phyloP scores from a whole-genome alignment of 2,329 filamentous ascomycete species.

The Apiospora sp. region DNA sequence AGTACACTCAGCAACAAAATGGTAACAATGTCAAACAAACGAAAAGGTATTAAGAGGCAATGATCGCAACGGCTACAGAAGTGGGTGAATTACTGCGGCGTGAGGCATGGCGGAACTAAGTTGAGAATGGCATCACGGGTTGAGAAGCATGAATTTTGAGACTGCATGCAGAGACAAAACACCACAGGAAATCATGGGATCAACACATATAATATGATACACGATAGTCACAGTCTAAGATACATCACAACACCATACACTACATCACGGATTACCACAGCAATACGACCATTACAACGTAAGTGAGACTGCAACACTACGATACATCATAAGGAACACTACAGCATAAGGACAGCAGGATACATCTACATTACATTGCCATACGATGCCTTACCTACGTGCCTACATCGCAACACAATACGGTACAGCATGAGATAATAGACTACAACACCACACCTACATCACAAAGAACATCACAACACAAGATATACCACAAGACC shows the following conservation, averaged over 20 bases:
- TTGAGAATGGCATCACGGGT: neutral
- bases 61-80: neutral
- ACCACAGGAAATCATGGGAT: neutral
- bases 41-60: neutral
- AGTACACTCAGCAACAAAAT: neutral
- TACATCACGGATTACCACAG: no score
- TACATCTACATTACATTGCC: no score
- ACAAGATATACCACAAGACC: no score
- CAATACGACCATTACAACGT: no score
- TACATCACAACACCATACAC: no score
- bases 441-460: neutral
- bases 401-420: no score
- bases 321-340: no score
- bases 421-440: neutral
- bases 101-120: neutral
- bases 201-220: neutral
- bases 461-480: neutral
- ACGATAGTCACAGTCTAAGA: no score
- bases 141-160: neutral
- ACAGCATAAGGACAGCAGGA: no score
- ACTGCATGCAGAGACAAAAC: neutral
- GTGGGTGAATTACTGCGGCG: neutral
- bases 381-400: no score
- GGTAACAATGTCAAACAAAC: neutral
- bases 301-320: no score